A percentile compares a stretch with the other conserved stretches of the same genome.
Evolutionary conservation across 371 early-diverging fungal genomes (phyloP).

Genomic region (Mucor indicus): DNA sequence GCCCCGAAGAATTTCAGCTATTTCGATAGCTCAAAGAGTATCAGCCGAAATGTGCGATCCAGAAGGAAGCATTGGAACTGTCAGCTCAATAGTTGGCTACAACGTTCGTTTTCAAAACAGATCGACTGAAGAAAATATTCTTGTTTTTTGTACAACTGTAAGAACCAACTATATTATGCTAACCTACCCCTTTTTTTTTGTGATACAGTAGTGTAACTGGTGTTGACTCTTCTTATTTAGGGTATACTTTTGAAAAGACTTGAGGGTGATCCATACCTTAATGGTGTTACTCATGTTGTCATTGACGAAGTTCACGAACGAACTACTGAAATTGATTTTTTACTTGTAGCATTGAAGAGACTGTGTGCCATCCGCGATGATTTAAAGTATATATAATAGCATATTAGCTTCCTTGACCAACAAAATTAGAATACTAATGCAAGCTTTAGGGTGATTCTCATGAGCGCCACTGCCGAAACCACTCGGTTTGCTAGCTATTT

Average conservation of each 20-base stretch:
- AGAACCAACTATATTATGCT: too few species aligned
- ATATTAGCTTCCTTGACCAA: background rate
- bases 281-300: slow-evolving; percentile 67
- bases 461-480: slow-evolving; percentile 85
- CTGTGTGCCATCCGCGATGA: slow-evolving; percentile 51
- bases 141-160: slow-evolving; percentile 70
- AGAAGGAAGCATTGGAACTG: slow-evolving; percentile 44
- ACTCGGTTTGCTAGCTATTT: slow-evolving; percentile 69
- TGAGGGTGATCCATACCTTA: slow-evolving; percentile 57
- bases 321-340: slow-evolving; percentile 80
- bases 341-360: slow-evolving; percentile 63
- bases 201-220: background rate
- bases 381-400: slow-evolving; percentile 46
- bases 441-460: slow-evolving; percentile 58
- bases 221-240: slow-evolving; percentile 21
- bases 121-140: slow-evolving; percentile 51
- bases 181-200: too few species aligned
- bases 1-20: slow-evolving; percentile 94
- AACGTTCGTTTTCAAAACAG: slow-evolving; percentile 75
- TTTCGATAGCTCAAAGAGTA: slow-evolving; percentile 89
- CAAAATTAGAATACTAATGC: too few species aligned
- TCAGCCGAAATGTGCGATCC: slow-evolving; percentile 73
- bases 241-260: slow-evolving; percentile 76
- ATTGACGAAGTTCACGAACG: slow-evolving; percentile 90
- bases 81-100: slow-evolving; percentile 75